Conservation (phyloP, 768 basidiomycete genomes). For the Suillus hirtellus region DNA sequence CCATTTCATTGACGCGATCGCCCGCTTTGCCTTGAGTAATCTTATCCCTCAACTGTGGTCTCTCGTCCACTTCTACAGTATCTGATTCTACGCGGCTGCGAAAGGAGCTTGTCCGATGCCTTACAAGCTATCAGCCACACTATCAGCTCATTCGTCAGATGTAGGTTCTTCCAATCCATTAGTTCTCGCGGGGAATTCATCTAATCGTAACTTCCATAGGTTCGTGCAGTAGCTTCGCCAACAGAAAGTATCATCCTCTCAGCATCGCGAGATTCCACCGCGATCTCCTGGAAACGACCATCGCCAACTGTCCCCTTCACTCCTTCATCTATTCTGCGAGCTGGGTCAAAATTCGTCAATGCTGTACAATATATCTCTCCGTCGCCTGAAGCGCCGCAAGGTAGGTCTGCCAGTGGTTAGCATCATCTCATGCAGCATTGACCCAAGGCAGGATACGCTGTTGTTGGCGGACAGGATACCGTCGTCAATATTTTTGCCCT, state of each 20-base stretch:
- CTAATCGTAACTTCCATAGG: slow-evolving; percentile 48
- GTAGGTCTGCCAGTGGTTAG: slow-evolving; percentile 38
- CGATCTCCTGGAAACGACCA: slow-evolving; percentile 78
- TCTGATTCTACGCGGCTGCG: slow-evolving; percentile 7
- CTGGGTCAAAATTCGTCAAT: slow-evolving; percentile 78
- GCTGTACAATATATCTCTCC: slow-evolving; percentile 77
- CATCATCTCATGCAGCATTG: slow-evolving; percentile 12
- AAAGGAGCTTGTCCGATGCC: slow-evolving; percentile 45
- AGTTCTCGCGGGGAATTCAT: slow-evolving; percentile 13
- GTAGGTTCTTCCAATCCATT: slow-evolving; percentile 44
- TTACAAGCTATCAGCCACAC: slow-evolving; percentile 76
- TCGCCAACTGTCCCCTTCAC: slow-evolving; percentile 50
- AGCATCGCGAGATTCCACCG: slow-evolving; percentile 88
- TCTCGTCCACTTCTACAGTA: background rate
- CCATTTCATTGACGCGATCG: background rate
- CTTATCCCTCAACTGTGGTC: background rate
- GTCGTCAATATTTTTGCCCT: slow-evolving; percentile 83
- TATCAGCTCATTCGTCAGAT: slow-evolving; percentile 71
- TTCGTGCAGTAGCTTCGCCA: slow-evolving; percentile 79
- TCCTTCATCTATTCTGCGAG: slow-evolving; percentile 53
- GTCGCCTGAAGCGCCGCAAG: slow-evolving; percentile 67
- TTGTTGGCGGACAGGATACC: slow-evolving; percentile 88
- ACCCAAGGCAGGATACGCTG: slow-evolving; percentile 64
- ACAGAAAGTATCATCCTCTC: slow-evolving; percentile 80
- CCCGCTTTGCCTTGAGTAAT: background rate